These are phyloP conservation scores for Alliaria petiolata DNA, from an alignment of 345 rosid genomes.

Conservation along the genomic window DNA sequence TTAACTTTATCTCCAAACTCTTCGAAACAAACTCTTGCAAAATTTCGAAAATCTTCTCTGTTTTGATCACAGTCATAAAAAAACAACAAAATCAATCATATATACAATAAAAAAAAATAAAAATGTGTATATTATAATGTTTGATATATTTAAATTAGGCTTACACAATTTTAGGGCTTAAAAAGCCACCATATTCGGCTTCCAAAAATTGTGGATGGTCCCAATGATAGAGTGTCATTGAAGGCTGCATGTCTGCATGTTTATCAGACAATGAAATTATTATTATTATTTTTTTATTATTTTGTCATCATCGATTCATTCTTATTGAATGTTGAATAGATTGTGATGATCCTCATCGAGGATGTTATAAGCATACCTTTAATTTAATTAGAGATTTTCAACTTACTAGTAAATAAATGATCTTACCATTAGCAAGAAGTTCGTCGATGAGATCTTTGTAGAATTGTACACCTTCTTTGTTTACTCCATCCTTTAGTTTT, in stretches of 20 bases:
- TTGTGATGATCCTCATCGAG: too few relatives aligned
- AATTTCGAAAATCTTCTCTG: too few relatives aligned
- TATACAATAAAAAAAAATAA: background rate
- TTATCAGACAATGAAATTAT: background rate
- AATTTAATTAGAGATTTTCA: background rate
- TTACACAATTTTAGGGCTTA: constrained; percentile 45
- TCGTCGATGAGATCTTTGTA: too few relatives aligned
- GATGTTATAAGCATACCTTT: background rate
- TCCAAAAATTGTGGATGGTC: constrained; percentile 50
- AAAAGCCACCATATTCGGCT: constrained; percentile 48
- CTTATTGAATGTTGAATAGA: too few relatives aligned
- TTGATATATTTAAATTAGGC: background rate
- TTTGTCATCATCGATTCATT: too few relatives aligned
- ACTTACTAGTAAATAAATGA: too few relatives aligned
- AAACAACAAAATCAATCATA: background rate
- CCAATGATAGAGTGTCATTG: constrained; percentile 51
- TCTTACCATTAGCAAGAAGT: too few relatives aligned
- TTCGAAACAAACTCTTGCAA: too few relatives aligned
- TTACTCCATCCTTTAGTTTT: too few relatives aligned
- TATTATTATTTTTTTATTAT: background rate
- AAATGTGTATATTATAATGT: background rate
- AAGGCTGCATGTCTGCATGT: constrained; percentile 40
- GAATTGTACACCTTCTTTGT: too few relatives aligned
- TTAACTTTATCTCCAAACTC: too few relatives aligned
- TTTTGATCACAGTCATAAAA: background rate